These are phyloP conservation scores for Naegleria lovaniensis DNA, from an alignment of 208 protist genomes.

Conservation along the genomic window DNA sequence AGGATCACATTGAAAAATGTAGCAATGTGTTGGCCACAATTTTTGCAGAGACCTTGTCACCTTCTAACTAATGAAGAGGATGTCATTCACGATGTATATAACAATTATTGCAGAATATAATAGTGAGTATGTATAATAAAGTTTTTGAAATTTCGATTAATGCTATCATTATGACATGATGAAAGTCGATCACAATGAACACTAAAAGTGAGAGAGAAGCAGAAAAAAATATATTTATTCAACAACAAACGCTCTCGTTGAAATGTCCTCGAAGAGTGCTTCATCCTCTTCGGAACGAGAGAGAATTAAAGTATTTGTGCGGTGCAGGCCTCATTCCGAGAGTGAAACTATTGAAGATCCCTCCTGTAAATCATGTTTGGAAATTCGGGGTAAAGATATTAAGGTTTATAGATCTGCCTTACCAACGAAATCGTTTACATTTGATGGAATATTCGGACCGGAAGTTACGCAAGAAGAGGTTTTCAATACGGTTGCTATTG, in stretches of 20 bases:
- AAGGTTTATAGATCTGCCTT: neutral
- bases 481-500: neutral
- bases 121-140: no score
- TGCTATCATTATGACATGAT: no score
- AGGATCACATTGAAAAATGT: neutral
- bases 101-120: no score
- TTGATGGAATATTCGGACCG: conserved; percentile 19
- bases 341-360: conserved; percentile 15
- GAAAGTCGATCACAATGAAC: no score
- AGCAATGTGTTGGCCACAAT: neutral
- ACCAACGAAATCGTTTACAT: neutral
- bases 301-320: conserved; percentile 35
- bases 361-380: conserved; percentile 17
- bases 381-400: neutral
- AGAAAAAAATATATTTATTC: no score
- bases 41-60: neutral
- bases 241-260: no score
- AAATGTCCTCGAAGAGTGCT: no score
- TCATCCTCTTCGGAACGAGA: neutral
- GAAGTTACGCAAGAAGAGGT: neutral
- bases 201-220: no score
- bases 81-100: no score
- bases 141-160: no score
- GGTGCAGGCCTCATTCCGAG: conserved; percentile 25
- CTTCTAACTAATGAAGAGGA: no score